Evolutionary conservation across 257 asterid species (phyloP).

Genomic region (Fraxinus anomala): DNA sequence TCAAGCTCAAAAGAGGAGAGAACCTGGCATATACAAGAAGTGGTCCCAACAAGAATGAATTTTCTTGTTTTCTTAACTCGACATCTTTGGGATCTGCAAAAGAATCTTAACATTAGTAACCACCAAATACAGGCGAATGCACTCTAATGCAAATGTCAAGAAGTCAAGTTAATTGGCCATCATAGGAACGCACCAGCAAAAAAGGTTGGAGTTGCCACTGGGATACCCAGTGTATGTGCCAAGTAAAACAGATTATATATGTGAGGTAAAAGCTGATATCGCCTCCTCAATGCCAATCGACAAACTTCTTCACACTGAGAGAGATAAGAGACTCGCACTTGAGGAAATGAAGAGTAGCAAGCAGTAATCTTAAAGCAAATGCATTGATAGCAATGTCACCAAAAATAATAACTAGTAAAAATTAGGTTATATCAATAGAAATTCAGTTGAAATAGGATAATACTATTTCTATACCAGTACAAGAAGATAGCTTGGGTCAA

Average conservation of each 20-base stretch:
- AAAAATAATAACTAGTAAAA: slow-evolving; percentile 11
- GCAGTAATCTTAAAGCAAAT: not conserved
- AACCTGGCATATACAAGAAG: slow-evolving; percentile 88
- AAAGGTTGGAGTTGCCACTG: slow-evolving; percentile 83
- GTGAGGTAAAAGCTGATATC: slow-evolving; percentile 87
- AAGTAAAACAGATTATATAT: slow-evolving; percentile 79
- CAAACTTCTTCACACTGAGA: slow-evolving; percentile 93
- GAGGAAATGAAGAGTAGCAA: not conserved
- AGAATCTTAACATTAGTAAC: slow-evolving; percentile 19
- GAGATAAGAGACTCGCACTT: not conserved
- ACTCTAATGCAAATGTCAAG: slow-evolving; percentile 12
- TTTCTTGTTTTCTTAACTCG: slow-evolving; percentile 71
- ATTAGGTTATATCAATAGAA: not conserved
- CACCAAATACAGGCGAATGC: slow-evolving; percentile 7
- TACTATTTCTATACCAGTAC: not conserved
- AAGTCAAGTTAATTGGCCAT: slow-evolving; percentile 9
- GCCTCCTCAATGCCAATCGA: slow-evolving; percentile 81
- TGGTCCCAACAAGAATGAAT: slow-evolving; percentile 85
- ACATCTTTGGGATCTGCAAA: slow-evolving; percentile 74
- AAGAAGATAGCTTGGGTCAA: not conserved
- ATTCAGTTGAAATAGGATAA: too few species aligned
- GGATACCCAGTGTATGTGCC: slow-evolving; percentile 80
- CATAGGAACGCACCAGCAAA: slow-evolving; percentile 57
- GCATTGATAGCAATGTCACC: slow-evolving; percentile 1
- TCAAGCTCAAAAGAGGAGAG: not conserved